These are phyloP conservation scores for Pyrenophora graminea DNA, from an alignment of 2,329 filamentous ascomycete genomes.

Conservation along the genomic window DNA sequence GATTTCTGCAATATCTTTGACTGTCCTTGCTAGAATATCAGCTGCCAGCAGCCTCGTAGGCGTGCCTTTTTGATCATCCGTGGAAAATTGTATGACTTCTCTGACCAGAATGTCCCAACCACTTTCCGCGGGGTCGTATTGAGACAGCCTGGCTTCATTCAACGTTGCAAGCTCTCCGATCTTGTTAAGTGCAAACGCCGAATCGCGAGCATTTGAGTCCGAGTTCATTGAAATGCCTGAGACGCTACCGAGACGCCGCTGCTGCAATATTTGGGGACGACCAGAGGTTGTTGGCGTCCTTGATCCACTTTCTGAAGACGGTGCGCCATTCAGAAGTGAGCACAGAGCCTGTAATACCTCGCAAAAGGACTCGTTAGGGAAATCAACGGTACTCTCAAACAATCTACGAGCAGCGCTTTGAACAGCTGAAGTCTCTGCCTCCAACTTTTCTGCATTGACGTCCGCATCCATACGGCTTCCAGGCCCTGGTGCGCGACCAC, in stretches of 20 bases:
- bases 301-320: conserved; percentile 28
- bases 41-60: conserved; percentile 55
- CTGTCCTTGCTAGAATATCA: conserved; percentile 55
- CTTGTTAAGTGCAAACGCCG: conserved; percentile 54
- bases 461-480: conserved; percentile 31
- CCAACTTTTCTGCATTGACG: conserved; percentile 53
- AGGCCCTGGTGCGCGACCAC: conserved; percentile 22
- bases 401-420: conserved; percentile 84
- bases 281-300: conserved; percentile 25
- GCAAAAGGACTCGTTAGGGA: conserved; percentile 79
- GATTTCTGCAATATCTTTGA: conserved; percentile 54
- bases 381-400: conserved; percentile 90
- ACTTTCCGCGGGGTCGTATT: conserved; percentile 66
- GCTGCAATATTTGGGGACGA: conserved; percentile 39
- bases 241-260: conserved; percentile 50
- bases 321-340: conserved; percentile 60
- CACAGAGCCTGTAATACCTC: conserved; percentile 78
- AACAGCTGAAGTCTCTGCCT: conserved; percentile 81
- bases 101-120: conserved; percentile 74
- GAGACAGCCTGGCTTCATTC: conserved; percentile 65
- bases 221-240: conserved; percentile 48
- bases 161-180: conserved; percentile 52
- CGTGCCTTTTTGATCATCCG: conserved; percentile 44
- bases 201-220: conserved; percentile 50
- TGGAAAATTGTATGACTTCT: conserved; percentile 57